These are phyloP conservation scores for Heterobasidion occidentale DNA, from an alignment of 1,284 basidiomycete genomes.

Conservation along the genomic window DNA sequence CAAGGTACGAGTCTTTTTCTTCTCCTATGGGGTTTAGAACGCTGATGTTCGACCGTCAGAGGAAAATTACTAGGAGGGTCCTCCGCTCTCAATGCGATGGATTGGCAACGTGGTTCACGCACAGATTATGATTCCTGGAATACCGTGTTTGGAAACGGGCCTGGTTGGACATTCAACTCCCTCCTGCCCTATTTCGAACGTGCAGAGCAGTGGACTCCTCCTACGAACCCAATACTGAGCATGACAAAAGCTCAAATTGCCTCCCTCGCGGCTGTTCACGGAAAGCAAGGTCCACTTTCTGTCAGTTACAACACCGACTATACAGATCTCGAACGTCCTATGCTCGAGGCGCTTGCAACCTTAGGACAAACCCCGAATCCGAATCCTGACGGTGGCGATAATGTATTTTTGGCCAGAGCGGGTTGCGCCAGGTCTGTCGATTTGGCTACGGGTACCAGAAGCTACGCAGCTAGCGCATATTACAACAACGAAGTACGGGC, in stretches of 20 bases:
- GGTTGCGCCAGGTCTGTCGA: constrained; percentile 9
- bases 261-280: neutral
- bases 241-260: neutral
- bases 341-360: constrained; percentile 4
- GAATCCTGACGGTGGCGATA: constrained; percentile 8
- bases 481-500: neutral
- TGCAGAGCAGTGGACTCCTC: constrained; percentile 6
- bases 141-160: constrained; percentile 7
- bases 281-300: constrained; percentile 4
- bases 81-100: constrained; percentile 9
- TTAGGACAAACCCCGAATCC: constrained; percentile 5
- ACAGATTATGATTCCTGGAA: constrained; percentile 9
- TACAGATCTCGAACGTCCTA: constrained; percentile 8
- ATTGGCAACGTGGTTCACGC: constrained; percentile 9
- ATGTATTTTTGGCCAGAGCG: constrained; percentile 6
- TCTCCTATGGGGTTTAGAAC: neutral
- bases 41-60: neutral
- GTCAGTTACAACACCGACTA: constrained; percentile 10
- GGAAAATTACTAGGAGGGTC: constrained; percentile 8
- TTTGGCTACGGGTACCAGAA: constrained; percentile 6
- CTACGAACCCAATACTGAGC: constrained; percentile 1
- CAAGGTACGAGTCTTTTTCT: neutral
- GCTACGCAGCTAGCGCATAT: constrained; percentile 10
- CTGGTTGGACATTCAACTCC: constrained; percentile 9
- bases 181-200: constrained; percentile 8